Conservation (phyloP, 495 filamentous ascomycete species). For the Penicillium atrosanguineum region DNA sequence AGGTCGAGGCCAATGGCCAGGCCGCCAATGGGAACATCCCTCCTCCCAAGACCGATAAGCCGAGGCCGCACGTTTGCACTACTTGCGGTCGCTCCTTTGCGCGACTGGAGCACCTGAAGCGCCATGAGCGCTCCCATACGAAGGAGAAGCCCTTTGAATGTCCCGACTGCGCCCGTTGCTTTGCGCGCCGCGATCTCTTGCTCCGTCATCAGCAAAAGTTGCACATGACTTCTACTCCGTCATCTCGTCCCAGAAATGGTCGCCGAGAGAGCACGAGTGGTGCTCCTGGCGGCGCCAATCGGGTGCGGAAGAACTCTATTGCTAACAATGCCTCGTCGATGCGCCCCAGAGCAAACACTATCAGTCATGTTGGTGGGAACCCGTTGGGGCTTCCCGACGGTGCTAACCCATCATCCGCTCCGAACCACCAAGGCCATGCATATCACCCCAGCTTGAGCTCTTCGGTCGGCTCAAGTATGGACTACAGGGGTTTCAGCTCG, state of each 20-base stretch:
- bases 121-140: conserved; percentile 96
- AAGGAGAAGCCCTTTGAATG: conserved; percentile 99
- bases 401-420: conserved; percentile 55
- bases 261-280: conserved; percentile 79
- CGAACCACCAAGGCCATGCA: conserved; percentile 45
- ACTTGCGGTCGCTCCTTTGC: conserved; percentile 95
- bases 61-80: conserved; percentile 87
- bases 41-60: conserved; percentile 94
- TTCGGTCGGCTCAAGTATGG: conserved; percentile 58
- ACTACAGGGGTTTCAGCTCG: conserved; percentile 70
- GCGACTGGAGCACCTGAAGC: conserved; percentile 93
- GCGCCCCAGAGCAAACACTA: conserved; percentile 93
- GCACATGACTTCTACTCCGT: conserved; percentile 91
- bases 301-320: conserved; percentile 90
- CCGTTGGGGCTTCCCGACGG: conserved; percentile 70
- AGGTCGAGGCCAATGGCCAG: conserved; percentile 36
- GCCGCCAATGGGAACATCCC: conserved; percentile 42
- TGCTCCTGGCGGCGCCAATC: conserved; percentile 62
- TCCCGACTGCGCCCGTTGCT: conserved; percentile 91
- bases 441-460: conserved; percentile 68
- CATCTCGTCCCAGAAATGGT: conserved; percentile 79
- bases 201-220: conserved; percentile 98
- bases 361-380: conserved; percentile 85
- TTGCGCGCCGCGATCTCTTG: conserved; percentile 89
- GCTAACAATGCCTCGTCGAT: conserved; percentile 65